Conservation (phyloP, 805 yeast species). For the Candida methanosorbosa region DNA sequence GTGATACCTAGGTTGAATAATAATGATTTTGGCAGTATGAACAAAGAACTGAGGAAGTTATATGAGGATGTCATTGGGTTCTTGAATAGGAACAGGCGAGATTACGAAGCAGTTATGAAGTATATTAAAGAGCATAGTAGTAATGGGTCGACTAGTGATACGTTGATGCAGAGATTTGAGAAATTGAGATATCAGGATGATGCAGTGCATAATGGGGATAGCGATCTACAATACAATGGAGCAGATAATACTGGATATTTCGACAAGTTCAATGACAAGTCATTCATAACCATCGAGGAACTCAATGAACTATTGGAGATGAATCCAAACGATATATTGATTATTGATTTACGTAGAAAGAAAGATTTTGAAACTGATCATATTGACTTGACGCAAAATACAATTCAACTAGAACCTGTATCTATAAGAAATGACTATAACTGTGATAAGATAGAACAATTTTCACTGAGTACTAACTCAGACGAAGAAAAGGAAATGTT, state of each 20-base stretch:
- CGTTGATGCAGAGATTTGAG: conserved; percentile 11
- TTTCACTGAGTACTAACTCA: conserved; percentile 50
- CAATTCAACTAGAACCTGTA: conserved; percentile 72
- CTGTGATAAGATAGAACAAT: conserved; percentile 59
- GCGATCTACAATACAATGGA: too few relatives aligned
- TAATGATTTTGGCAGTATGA: conserved; percentile 4
- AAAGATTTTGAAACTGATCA: conserved; percentile 55
- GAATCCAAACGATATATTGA: conserved; percentile 31
- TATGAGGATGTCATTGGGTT: conserved; percentile 12
- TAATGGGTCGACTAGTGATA: conserved; percentile 2
- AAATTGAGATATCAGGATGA: too few relatives aligned
- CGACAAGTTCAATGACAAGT: conserved; percentile 4
- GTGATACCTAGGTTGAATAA: conserved; percentile 14
- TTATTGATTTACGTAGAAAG: conserved; percentile 66
- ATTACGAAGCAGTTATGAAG: conserved; percentile 8
- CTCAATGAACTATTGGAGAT: conserved; percentile 20
- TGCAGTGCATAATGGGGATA: too few relatives aligned
- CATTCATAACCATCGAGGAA: conserved; percentile 10
- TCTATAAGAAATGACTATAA: conserved; percentile 40
- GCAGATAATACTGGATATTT: too few relatives aligned
- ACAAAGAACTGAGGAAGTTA: conserved; percentile 7
- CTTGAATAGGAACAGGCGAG: conserved; percentile 8
- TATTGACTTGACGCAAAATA: conserved; percentile 41
- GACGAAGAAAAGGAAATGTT: conserved; percentile 47
- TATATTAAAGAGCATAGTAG: conserved; percentile 4